Evolutionary conservation across 2,329 filamentous ascomycete species (phyloP).

Genomic region (Paraconiothyrium sp.): DNA sequence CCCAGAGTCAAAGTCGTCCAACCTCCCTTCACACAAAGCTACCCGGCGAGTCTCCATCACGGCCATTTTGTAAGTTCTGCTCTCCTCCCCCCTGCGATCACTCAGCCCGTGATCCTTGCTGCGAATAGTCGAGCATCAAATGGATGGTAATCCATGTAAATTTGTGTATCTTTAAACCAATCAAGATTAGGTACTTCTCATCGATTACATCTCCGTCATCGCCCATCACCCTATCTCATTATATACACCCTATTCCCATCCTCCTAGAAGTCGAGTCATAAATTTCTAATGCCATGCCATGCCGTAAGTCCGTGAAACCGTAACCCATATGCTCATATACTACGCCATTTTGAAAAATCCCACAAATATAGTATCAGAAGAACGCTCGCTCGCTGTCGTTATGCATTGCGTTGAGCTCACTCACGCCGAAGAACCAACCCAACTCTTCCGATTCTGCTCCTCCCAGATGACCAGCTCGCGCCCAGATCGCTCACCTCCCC

Average conservation of each 20-base stretch:
- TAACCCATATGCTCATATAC: slow-evolving; percentile 22
- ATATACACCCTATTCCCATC: neutral
- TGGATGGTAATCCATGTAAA: too few species aligned
- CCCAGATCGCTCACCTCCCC: slow-evolving; percentile 44
- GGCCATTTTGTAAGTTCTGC: too few species aligned
- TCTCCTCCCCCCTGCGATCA: too few species aligned
- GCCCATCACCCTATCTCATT: neutral
- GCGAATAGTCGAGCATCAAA: too few species aligned
- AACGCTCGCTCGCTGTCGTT: neutral
- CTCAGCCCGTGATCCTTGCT: too few species aligned
- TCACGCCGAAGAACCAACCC: slow-evolving; percentile 27
- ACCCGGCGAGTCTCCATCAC: too few species aligned
- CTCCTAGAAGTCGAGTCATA: slow-evolving; percentile 15
- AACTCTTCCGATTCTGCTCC: slow-evolving; percentile 44
- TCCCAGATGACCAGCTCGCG: slow-evolving; percentile 50
- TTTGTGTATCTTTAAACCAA: too few species aligned
- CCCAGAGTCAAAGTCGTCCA: too few species aligned
- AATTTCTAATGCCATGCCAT: slow-evolving; percentile 9
- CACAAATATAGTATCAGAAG: neutral
- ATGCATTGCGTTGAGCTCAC: neutral
- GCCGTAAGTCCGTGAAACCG: slow-evolving; percentile 18
- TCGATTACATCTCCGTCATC: too few species aligned
- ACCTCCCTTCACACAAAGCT: too few species aligned
- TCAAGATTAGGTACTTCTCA: too few species aligned
- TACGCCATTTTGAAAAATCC: slow-evolving; percentile 5